Percentiles rank a stretch among this genome's conserved stretches.
Evolutionary conservation across 2,329 filamentous ascomycete genomes (phyloP).

Genomic region (Neofusicoccum laricinum): DNA sequence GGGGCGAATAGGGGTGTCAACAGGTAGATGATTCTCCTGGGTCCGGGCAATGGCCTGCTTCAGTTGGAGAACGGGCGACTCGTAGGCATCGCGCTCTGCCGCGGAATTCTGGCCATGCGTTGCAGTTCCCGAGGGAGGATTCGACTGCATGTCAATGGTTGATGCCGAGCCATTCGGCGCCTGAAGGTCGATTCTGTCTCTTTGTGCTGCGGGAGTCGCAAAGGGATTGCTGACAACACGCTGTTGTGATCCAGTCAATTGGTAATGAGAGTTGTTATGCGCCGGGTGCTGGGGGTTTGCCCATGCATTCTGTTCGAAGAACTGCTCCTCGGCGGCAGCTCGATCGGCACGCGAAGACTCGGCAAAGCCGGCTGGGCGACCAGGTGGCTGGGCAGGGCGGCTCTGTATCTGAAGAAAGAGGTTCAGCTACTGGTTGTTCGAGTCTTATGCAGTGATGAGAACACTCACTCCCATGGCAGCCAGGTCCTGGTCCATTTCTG

Average conservation of each 20-base stretch:
- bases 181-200: constrained; percentile 32
- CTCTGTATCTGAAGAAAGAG: neutral
- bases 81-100: constrained; percentile 29
- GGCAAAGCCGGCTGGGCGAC: constrained; percentile 22
- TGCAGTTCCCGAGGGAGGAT: constrained; percentile 36
- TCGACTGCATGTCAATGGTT: constrained; percentile 38
- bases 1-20: neutral
- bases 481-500: constrained; percentile 82
- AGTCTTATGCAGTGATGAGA: neutral
- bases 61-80: constrained; percentile 38
- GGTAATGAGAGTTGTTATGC: constrained; percentile 35
- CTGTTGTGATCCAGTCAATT: constrained; percentile 20
- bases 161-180: constrained; percentile 38
- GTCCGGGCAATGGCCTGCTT: constrained; percentile 22
- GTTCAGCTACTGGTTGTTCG: neutral
- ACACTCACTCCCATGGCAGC: constrained; percentile 79
- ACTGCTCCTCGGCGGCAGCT: constrained; percentile 74
- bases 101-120: constrained; percentile 6
- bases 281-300: constrained; percentile 70
- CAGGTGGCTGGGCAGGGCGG: neutral
- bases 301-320: constrained; percentile 87
- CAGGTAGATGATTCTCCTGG: neutral
- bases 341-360: constrained; percentile 44
- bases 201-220: constrained; percentile 33
- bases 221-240: constrained; percentile 7